These are phyloP conservation scores for Linum usitatissimum DNA, from an alignment of 345 rosid genomes.

Conservation along the genomic window DNA sequence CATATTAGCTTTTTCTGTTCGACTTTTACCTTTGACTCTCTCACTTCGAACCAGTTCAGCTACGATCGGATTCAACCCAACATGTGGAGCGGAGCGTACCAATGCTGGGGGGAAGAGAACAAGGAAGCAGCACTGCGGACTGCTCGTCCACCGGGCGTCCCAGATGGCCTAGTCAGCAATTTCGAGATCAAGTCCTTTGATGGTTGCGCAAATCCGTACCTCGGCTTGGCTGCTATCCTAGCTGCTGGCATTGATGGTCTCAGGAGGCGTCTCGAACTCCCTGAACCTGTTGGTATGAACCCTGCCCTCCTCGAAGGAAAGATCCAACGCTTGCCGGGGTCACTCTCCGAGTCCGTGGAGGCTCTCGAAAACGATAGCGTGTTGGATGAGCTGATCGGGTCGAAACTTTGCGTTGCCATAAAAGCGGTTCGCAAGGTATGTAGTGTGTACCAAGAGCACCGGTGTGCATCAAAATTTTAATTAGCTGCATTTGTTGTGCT, in stretches of 20 bases:
- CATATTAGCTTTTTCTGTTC: no score
- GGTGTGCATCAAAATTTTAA: neutral
- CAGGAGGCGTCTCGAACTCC: conserved; percentile 49
- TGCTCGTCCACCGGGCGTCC: conserved; percentile 82
- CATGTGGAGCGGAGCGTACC: conserved; percentile 93
- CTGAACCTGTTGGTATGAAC: conserved; percentile 74
- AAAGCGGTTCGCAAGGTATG: conserved; percentile 82
- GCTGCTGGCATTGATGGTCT: conserved; percentile 96
- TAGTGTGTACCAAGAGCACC: no score
- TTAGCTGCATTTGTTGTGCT: neutral
- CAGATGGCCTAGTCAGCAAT: conserved; percentile 70
- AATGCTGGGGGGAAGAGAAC: conserved; percentile 99
- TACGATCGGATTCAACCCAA: conserved; percentile 92
- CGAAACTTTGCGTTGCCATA: conserved; percentile 60
- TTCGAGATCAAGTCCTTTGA: conserved; percentile 87
- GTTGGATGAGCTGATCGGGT: conserved; percentile 58
- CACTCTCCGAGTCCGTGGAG: conserved; percentile 63
- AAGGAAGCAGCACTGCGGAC: conserved; percentile 79
- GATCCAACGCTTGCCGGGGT: conserved; percentile 54
- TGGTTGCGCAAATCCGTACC: conserved; percentile 84
- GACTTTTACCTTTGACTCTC: no score
- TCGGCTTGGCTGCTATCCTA: conserved; percentile 61
- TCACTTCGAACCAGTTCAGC: conserved; percentile 22
- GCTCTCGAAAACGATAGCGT: conserved; percentile 49
- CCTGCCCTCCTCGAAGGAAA: conserved; percentile 46